Base-by-base conservation (phyloP, 2,329 filamentous ascomycete genomes). In the Dactylonectria estremocensis region DNA sequence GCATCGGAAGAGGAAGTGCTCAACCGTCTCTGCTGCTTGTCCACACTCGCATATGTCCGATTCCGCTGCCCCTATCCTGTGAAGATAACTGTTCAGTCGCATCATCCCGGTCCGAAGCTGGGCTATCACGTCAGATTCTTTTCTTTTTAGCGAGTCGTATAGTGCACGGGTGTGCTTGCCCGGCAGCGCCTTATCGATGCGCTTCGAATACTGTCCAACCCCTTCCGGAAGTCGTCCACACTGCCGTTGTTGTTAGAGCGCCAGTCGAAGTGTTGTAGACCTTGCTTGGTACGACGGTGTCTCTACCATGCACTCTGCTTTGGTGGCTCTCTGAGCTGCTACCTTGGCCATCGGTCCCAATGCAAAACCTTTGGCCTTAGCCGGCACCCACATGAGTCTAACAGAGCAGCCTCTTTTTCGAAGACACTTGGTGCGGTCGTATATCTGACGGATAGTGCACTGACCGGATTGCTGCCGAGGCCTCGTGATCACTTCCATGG, bases 201-300 rank as follows among this genome's bases (percentile, higher is more conserved):
- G 45, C 18, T 68, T 65, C 1, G 37, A 68, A 46, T 68, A 68
- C 28, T n/a, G 3, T 48, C 61, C 66, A 40, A 68, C 52, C 6
- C 24, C 48, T 8, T 65, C 22, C 13, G 66, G 66, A 16, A 64
- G 50, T 35, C 2, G 18, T 43, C 24, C 8, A 7, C 46, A 43
- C 35, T 43, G 45, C 13, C 10, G 22, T 3, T 22, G 13, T 16
- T 61, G 20, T 11, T 14, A 3, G 6, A 8, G 18, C 14, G 14
- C 14, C 3, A 16, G 10, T 40, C 14, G 10, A 11, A 40, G 22
- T 16, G 7, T 54, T 5, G 53, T 58, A 1, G 43, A 57, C 6
- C 35, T 16, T 10, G 54, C 63, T 52, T 56, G 40, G 56, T 65
- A 55, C 6, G 49, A 57, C 10, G 35, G 35, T 40, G 35, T 16